Base-by-base conservation (phyloP, 2,329 filamentous ascomycete species). In the Neopestalotiopsis sp. region DNA sequence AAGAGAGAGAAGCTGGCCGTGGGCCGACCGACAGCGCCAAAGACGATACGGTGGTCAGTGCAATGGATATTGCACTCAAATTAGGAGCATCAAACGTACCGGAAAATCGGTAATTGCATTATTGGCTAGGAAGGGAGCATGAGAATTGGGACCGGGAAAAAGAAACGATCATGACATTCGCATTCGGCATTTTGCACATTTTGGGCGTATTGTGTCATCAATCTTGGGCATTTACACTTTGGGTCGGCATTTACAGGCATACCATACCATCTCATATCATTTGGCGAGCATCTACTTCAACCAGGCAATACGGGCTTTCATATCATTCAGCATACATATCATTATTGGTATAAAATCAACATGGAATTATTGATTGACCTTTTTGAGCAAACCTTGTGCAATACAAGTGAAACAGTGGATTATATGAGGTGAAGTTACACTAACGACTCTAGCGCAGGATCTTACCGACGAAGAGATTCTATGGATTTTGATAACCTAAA, bases 1-100 rank as follows among this genome's bases (percentile, higher is more conserved):
- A 75, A 70, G 67, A 63, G 45, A 38, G 24, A 17, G 38, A 10
- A 34, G 40, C 34, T 38, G 30, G 69, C 65, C 38, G 17, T 53
- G 32, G 75, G 66, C 67, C 32, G 66, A 34, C 38, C 58, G 58
- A 42, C 14, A 59, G 34, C 56, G 53, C 57, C 30, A 57, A 66
- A n/a, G 20, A 61, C n/a, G 67, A 56, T 17, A 57, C 40, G n/a
- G 67, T 64, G 30, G 67, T 66, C 57, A 42, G 64, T 28, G 59
- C 64, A 6, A 3, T 53, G 38, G 59, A 67, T 45, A 40, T 65
- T 49, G 65, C 57, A 17, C 61, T 57, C 4, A 64, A 28, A 38
- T 17, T 70, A 61, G 68, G 65, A 34, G 65, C 61, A 13, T n/a
- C 30, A 28, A 40, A 65, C n/a, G 5, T 40, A 38, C 13, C 30